A percentile compares a stretch with the other conserved stretches of the same genome.
phyloP scores from a whole-genome alignment of 805 yeast species.

The Wickerhamiella kazuoi region DNA sequence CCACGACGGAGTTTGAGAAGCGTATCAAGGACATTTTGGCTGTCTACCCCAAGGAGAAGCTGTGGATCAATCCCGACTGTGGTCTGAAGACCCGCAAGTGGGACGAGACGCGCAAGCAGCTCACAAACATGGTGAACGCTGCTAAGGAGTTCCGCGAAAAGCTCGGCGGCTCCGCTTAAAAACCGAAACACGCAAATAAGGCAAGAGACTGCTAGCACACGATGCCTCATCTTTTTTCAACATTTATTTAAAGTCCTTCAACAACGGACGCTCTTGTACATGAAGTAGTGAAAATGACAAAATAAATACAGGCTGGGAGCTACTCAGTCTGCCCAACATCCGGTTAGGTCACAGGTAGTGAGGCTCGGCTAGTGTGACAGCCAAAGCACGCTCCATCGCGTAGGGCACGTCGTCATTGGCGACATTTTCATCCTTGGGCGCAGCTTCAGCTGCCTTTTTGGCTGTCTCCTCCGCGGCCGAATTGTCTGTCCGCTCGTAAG shows the following conservation, averaged over 20 bases:
- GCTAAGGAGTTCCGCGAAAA: conserved; percentile 84
- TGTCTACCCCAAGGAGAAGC: conserved; percentile 93
- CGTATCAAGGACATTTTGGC: conserved; percentile 89
- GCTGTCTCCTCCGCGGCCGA: background rate
- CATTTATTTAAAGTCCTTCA: conserved; percentile 1
- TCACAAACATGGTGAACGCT: conserved; percentile 97
- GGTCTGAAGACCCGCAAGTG: conserved; percentile 99
- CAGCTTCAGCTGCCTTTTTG: background rate
- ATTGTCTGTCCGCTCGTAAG: conserved; percentile 19
- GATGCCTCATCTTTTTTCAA: background rate
- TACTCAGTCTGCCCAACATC: background rate
- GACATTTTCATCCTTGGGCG: background rate
- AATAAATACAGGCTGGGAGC: background rate
- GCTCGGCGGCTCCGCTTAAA: conserved; percentile 15
- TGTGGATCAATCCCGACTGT: conserved; percentile 99
- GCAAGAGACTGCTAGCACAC: too few species aligned
- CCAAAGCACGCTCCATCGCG: background rate
- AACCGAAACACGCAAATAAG: background rate
- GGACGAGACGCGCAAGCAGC: conserved; percentile 89
- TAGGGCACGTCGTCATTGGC: background rate
- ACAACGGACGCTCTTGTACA: conserved; percentile 1
- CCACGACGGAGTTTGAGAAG: conserved; percentile 86
- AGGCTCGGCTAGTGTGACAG: background rate
- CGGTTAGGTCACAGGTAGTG: background rate
- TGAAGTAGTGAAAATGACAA: background rate